Percentiles rank a stretch among this genome's conserved stretches.
Conservation (phyloP, 2,329 filamentous ascomycete genomes). For the Microdochium paspali region DNA sequence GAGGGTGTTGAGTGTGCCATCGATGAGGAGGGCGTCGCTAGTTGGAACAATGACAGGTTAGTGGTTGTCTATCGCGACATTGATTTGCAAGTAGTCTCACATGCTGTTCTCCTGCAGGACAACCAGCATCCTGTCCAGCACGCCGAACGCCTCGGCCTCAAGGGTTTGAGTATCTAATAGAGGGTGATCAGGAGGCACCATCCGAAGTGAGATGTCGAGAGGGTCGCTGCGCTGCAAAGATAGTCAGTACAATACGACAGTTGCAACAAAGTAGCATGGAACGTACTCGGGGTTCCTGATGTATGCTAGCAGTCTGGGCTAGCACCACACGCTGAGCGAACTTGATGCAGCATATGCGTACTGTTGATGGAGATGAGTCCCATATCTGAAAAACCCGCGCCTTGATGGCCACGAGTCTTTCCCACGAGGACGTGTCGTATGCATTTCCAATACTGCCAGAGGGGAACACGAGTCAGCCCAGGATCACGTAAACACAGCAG, state of each 20-base stretch:
- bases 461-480: constrained; percentile 9
- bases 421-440: constrained; percentile 74
- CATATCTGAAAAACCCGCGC: constrained; percentile 79
- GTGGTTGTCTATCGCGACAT: constrained; percentile 3
- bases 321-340: constrained; percentile 91
- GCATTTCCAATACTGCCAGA: constrained; percentile 70
- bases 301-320: constrained; percentile 77
- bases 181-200: constrained; percentile 76
- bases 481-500: constrained; percentile 10
- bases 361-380: constrained; percentile 67
- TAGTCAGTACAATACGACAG: constrained; percentile 11
- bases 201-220: constrained; percentile 73
- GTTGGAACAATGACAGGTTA: constrained; percentile 1
- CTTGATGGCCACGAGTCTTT: constrained; percentile 82
- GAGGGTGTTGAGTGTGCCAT: constrained; percentile 84
- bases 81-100: constrained; percentile 36
- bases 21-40: constrained; percentile 81
- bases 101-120: constrained; percentile 80
- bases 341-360: constrained; percentile 93
- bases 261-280: constrained; percentile 5
- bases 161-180: constrained; percentile 70
- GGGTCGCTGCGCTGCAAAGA: constrained; percentile 31
- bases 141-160: constrained; percentile 84
- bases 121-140: constrained; percentile 79
- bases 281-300: constrained; percentile 73